Evolutionary conservation across 2,329 filamentous ascomycete species (phyloP), one percentile per base, ranked within the genome.

Genomic region (Fusarium beomiforme): DNA sequence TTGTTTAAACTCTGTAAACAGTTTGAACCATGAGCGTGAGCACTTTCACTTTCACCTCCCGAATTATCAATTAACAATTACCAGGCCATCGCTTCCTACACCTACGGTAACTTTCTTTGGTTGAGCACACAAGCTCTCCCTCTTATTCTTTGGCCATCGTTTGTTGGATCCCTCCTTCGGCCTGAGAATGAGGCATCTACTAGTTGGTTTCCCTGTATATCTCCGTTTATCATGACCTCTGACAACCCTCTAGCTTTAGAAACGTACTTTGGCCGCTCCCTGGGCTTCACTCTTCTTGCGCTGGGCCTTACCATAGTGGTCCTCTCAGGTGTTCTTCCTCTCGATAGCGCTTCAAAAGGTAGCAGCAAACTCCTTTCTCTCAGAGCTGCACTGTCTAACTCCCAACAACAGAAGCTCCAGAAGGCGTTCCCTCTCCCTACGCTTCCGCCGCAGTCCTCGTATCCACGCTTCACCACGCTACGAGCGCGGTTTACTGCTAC

Each of bases 211-310:
- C 6, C 13, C 14, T 13, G 12, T 23, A 23, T 3, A 26, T 12
- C 6, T n/a, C 6, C 5, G 29, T 42, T 16, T 12, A 36, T 19
- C 19, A 21, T 55, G 34, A 17, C 23, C 31, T 57, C 42, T 59
- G 60, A 60, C 31, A 44, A 19, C 29, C n/a, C 82, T 39, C n/a
- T n/a, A 77, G 76, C 66, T 26, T 84, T 93, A 34, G 92, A 94
- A 80, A 81, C 88, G 60, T 95, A 95, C 85, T 90, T 95, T 79
- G 89, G 89, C 55, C 91, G 92, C 43, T 89, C 87, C 31, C 86
- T 94, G 3, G 93, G 91, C 69, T 83, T 95, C 61, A 83, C 89
- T 33, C 86, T 94, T 46, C 83, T 94, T 24, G 83, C 89, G 13
- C 81, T 95, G 31, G 90, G 89, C 34, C 77, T 90, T 10, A 81